These are phyloP conservation scores for Abelmoschus esculentus DNA, from an alignment of 345 rosid species.

Conservation along the genomic window DNA sequence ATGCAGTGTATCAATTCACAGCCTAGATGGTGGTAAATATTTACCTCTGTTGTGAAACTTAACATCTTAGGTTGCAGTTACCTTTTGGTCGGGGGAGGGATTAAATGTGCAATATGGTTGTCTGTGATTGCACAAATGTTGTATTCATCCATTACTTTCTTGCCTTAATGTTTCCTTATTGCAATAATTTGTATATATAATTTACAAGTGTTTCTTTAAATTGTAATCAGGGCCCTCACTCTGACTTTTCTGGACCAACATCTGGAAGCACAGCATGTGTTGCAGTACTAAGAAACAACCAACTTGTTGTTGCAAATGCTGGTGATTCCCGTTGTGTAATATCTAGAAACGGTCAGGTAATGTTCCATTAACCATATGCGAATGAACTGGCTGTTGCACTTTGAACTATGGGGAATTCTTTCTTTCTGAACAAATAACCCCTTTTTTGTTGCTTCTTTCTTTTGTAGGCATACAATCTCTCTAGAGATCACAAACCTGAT, in stretches of 20 bases:
- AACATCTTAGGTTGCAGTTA: background rate
- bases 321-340: slow-evolving; percentile 95
- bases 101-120: background rate
- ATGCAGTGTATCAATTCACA: too few relatives aligned
- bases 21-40: too few relatives aligned
- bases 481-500: slow-evolving; percentile 97
- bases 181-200: background rate
- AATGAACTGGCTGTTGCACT: background rate
- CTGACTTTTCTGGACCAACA: slow-evolving; percentile 88
- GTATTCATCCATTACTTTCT: background rate
- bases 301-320: slow-evolving; percentile 80
- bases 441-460: background rate
- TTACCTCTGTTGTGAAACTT: background rate
- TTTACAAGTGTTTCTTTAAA: background rate
- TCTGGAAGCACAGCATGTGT: slow-evolving; percentile 92
- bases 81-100: background rate
- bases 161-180: background rate
- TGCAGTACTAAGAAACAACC: slow-evolving; percentile 59
- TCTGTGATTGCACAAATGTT: background rate
- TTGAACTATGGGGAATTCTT: background rate
- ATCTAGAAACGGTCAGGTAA: slow-evolving; percentile 92
- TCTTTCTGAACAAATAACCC: background rate
- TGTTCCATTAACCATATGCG: background rate
- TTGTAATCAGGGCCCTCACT: slow-evolving; percentile 70
- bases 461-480: slow-evolving; percentile 79